Conservation (phyloP, 495 filamentous ascomycete genomes). For the Neurospora discreta region DNA sequence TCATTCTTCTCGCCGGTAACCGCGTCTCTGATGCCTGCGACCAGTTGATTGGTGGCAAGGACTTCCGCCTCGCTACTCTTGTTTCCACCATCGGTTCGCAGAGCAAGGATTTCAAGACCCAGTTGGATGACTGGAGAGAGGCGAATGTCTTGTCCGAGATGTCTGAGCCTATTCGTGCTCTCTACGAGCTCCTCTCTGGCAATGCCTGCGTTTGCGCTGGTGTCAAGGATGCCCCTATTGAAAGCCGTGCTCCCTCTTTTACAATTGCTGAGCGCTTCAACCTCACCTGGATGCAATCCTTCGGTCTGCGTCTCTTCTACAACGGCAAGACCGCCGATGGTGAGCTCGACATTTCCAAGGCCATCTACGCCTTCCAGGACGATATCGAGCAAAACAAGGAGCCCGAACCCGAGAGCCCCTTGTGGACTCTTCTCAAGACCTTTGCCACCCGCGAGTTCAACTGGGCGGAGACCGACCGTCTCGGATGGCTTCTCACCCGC, state of each 20-base stretch:
- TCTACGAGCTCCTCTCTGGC: conserved; percentile 84
- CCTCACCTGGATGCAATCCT: conserved; percentile 84
- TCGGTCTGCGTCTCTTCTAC: conserved; percentile 86
- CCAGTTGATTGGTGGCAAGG: conserved; percentile 54
- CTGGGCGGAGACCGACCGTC: conserved; percentile 47
- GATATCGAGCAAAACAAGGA: conserved; percentile 57
- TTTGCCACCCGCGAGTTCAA: conserved; percentile 54
- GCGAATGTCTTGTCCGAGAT: conserved; percentile 76
- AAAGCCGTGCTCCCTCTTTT: conserved; percentile 69
- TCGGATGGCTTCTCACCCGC: conserved; percentile 71
- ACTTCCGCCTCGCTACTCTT: conserved; percentile 74
- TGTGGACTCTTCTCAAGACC: conserved; percentile 76
- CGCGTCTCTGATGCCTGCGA: conserved; percentile 72
- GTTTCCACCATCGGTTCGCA: conserved; percentile 66
- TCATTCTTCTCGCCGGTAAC: conserved; percentile 67
- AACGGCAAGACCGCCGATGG: conserved; percentile 33
- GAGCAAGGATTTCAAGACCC: conserved; percentile 57
- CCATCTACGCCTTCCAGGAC: conserved; percentile 54
- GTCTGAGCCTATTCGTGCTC: conserved; percentile 67
- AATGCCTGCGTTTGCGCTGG: conserved; percentile 74
- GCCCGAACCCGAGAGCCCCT: conserved; percentile 58
- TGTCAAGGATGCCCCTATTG: conserved; percentile 51
- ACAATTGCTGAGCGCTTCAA: conserved; percentile 68
- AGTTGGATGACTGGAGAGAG: conserved; percentile 75
- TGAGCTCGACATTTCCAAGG: conserved; percentile 55